Evolutionary conservation across 2,329 filamentous ascomycete genomes (phyloP).

Genomic region (Alternaria infectoria): DNA sequence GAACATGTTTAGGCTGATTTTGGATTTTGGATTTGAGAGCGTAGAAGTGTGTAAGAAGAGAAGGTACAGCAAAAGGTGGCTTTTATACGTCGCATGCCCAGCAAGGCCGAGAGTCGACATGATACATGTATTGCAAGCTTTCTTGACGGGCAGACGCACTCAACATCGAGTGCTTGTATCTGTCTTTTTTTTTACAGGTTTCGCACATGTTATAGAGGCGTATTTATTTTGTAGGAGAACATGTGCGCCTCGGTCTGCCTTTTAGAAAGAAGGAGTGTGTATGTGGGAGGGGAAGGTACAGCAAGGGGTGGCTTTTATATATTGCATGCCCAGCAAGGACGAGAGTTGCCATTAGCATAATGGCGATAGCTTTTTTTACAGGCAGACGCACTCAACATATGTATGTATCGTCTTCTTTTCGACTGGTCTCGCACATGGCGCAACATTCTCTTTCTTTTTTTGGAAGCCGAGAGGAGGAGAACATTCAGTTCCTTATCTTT

Average conservation of each 20-base stretch:
- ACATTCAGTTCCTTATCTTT: no score
- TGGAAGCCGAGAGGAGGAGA: background rate
- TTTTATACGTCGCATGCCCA: background rate
- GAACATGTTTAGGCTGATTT: no score
- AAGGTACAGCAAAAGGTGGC: rapidly evolving
- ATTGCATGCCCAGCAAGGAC: background rate
- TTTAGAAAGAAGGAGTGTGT: background rate
- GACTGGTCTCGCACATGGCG: background rate
- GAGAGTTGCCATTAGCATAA: background rate
- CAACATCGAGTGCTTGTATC: no score
- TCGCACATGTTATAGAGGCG: background rate
- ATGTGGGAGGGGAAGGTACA: background rate
- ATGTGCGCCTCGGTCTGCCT: no score
- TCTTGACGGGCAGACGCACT: background rate
- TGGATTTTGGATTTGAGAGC: no score
- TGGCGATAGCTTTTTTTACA: no score
- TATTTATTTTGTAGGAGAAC: background rate
- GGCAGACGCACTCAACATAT: background rate
- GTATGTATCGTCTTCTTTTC: no score
- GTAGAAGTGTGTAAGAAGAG: no score
- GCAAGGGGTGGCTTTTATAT: background rate
- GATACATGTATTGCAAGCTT: background rate
- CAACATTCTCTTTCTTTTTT: background rate
- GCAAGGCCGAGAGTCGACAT: background rate
- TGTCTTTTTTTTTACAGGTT: no score